phyloP scores from a whole-genome alignment of 2,329 filamentous ascomycete genomes.

The Helicocarpus griseus region DNA sequence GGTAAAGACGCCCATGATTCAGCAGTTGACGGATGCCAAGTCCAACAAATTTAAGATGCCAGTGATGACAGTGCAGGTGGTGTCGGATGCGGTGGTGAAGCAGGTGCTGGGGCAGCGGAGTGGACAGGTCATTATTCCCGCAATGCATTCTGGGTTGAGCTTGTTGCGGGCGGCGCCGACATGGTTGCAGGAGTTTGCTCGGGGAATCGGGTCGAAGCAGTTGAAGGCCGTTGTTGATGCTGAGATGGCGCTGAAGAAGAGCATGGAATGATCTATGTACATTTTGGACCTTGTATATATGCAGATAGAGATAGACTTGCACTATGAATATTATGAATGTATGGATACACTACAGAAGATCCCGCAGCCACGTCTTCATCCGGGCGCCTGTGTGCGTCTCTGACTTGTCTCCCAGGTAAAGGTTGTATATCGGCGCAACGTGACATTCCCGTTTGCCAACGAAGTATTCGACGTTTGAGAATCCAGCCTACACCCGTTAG shows the following conservation, averaged over 20 bases:
- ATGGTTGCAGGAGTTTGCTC: constrained; percentile 38
- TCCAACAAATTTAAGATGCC: constrained; percentile 24
- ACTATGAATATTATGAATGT: not conserved
- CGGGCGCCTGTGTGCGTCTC: constrained; percentile 18
- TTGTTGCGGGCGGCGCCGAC: constrained; percentile 28
- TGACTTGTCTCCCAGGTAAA: constrained; percentile 11
- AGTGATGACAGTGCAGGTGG: constrained; percentile 26
- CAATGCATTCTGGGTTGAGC: constrained; percentile 19
- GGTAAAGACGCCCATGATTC: constrained; percentile 41
- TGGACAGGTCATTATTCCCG: constrained; percentile 41
- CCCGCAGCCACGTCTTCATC: constrained; percentile 22
- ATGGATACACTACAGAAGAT: constrained; percentile 12
- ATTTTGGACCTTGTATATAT: not conserved
- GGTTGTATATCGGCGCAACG: constrained; percentile 20
- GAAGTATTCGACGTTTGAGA: constrained; percentile 19
- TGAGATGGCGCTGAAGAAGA: not conserved
- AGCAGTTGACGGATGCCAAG: constrained; percentile 25
- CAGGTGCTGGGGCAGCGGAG: constrained; percentile 42
- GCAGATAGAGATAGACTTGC: not conserved
- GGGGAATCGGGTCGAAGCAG: constrained; percentile 19
- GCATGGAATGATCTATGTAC: constrained; percentile 2
- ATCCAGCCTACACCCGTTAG: constrained; percentile 16
- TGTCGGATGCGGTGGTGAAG: constrained; percentile 41
- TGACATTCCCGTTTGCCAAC: constrained; percentile 23
- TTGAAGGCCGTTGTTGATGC: constrained; percentile 13